A percentile compares a stretch with the other conserved stretches of the same genome.
Conservation (phyloP, 108 stramenopile genomes). For the Nannochloropsis oceanica region DNA sequence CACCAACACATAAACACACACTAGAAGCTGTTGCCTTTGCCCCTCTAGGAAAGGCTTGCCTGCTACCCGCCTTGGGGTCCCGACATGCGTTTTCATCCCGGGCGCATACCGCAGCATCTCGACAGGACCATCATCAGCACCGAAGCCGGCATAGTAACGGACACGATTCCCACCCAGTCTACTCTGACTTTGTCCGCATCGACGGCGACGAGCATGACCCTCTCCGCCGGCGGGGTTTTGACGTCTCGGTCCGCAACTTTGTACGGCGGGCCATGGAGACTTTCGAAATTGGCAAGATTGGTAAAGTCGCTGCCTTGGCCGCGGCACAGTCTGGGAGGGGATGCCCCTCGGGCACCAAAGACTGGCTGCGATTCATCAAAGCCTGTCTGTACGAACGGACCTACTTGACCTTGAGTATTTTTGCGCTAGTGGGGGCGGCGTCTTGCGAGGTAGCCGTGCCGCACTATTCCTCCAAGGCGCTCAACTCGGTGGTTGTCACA, state of each 20-base stretch:
- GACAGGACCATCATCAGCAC: no score
- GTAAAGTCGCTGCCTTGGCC: not conserved
- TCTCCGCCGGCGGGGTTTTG: not conserved
- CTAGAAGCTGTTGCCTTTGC: no score
- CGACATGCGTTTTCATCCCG: no score
- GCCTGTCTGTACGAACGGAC: not conserved
- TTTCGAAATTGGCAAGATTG: not conserved
- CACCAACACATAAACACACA: no score
- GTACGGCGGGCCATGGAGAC: not conserved
- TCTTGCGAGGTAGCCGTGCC: constrained; percentile 12
- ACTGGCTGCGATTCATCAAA: not conserved
- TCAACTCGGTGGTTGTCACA: not conserved
- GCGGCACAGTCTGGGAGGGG: not conserved
- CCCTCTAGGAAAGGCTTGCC: no score
- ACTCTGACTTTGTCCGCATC: not conserved
- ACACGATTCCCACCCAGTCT: not conserved
- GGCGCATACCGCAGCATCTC: no score
- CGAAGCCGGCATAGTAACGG: not conserved
- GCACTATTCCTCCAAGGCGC: constrained; percentile 9
- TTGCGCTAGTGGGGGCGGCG: constrained; percentile 7
- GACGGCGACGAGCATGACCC: not conserved
- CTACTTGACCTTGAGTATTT: not conserved
- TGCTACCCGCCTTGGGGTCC: no score
- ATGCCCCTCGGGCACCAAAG: not conserved
- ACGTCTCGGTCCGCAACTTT: not conserved